These are phyloP conservation scores for Cryomyces antarcticus DNA, from an alignment of 495 filamentous ascomycete species.

Conservation along the genomic window DNA sequence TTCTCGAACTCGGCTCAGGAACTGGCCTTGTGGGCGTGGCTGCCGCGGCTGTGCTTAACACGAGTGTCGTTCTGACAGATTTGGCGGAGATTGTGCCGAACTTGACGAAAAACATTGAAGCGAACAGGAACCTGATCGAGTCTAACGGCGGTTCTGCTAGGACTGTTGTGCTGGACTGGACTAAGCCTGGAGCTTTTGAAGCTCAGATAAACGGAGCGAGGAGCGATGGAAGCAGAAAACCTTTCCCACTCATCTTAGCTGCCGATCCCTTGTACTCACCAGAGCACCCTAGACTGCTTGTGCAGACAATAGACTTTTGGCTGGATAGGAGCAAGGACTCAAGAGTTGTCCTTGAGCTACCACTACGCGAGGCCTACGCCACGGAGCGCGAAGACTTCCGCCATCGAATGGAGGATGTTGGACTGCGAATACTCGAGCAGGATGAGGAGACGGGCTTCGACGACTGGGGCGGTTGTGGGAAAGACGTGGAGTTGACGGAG, in stretches of 20 bases:
- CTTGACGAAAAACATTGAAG: conserved; percentile 34
- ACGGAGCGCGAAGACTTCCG: conserved; percentile 33
- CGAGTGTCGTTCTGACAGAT: conserved; percentile 39
- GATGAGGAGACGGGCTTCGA: conserved; percentile 47
- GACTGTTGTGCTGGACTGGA: conserved; percentile 48
- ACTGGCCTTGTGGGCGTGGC: conserved; percentile 40
- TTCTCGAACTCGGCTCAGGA: conserved; percentile 43
- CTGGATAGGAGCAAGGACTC: conserved; percentile 26
- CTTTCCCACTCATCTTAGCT: conserved; percentile 42
- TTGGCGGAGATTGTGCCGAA: conserved; percentile 50
- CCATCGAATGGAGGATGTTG: conserved; percentile 28
- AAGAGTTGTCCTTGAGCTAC: conserved; percentile 42
- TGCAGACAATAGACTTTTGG: conserved; percentile 33
- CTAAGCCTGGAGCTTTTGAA: conserved; percentile 2
- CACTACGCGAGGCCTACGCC: conserved; percentile 37
- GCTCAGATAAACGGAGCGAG: conserved; percentile 8
- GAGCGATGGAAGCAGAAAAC: conserved; percentile 11
- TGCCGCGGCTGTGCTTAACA: conserved; percentile 21
- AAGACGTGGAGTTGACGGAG: too few relatives aligned
- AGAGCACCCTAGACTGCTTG: conserved; percentile 41
- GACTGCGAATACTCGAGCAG: conserved; percentile 32
- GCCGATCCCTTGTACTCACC: conserved; percentile 55
- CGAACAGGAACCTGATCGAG: conserved; percentile 24
- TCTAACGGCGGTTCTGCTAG: conserved; percentile 14
- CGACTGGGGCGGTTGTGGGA: conserved; percentile 32